Conservation (phyloP, 2,329 filamentous ascomycete species). For the Aspergillus tamarii region DNA sequence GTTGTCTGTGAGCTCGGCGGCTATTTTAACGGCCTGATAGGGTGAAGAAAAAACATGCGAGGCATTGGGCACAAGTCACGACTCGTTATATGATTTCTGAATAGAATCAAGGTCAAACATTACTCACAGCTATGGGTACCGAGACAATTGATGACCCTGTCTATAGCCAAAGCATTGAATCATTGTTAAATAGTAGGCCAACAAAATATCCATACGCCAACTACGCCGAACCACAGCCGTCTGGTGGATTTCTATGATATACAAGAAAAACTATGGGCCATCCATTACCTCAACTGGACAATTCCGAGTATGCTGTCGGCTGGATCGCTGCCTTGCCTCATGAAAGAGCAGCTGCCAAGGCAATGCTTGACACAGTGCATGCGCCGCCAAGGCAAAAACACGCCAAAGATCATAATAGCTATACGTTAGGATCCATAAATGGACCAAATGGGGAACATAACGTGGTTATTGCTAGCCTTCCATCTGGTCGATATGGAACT, state of each 20-base stretch:
- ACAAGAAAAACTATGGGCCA: not conserved
- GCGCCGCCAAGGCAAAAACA: not conserved
- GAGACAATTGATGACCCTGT: not conserved
- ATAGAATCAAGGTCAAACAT: not conserved
- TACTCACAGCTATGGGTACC: not conserved
- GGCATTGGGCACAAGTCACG: not conserved
- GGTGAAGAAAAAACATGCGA: not conserved
- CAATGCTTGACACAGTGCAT: constrained; percentile 1
- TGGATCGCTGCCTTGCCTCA: not conserved
- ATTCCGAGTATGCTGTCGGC: not conserved
- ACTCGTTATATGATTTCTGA: not conserved
- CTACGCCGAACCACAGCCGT: not conserved
- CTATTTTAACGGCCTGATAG: not conserved
- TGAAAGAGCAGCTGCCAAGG: not conserved
- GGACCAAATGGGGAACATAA: constrained; percentile 1
- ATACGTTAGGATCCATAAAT: not conserved
- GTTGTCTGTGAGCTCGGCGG: not conserved
- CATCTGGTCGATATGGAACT: constrained; percentile 4
- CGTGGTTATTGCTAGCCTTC: constrained; percentile 10
- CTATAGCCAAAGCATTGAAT: not conserved
- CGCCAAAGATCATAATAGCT: not conserved
- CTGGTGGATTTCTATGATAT: not conserved
- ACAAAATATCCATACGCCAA: not conserved
- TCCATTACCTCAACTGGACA: not conserved
- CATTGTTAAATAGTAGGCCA: not conserved